Percentiles rank a stretch among this genome's conserved stretches.
Evolutionary conservation across 495 filamentous ascomycete genomes (phyloP).

Genomic region (Penicillium angulare): DNA sequence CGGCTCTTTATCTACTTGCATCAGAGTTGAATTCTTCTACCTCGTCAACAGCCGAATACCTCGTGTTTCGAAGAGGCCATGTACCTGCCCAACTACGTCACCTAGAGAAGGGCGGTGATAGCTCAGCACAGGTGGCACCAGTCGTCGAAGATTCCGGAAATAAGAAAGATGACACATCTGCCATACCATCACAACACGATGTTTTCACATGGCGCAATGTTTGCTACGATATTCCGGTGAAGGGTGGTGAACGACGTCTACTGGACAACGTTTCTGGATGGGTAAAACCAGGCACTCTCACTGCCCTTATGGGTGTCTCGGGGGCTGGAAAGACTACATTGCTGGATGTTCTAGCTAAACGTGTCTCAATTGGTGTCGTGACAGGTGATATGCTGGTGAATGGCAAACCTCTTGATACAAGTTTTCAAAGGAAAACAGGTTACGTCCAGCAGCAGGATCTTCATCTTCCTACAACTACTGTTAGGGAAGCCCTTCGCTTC

Average conservation of each 20-base stretch:
- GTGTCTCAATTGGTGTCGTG: constrained; percentile 52
- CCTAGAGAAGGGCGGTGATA: constrained; percentile 27
- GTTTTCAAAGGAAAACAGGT: constrained; percentile 87
- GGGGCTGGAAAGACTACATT: constrained; percentile 70
- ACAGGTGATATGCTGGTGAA: constrained; percentile 56
- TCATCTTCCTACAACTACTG: constrained; percentile 79
- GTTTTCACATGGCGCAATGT: constrained; percentile 77
- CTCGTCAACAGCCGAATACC: constrained; percentile 41
- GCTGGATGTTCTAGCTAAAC: constrained; percentile 58
- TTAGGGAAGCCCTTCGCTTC: constrained; percentile 79
- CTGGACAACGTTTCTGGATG: constrained; percentile 64
- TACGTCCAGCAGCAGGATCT: constrained; percentile 96
- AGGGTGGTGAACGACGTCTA: constrained; percentile 56
- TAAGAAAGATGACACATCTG: constrained; percentile 19
- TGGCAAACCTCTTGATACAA: constrained; percentile 58
- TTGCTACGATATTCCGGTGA: constrained; percentile 65
- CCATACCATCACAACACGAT: constrained; percentile 50
- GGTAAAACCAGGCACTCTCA: constrained; percentile 68
- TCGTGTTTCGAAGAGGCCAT: constrained; percentile 43
- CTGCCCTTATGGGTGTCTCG: constrained; percentile 61
- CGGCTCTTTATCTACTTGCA: constrained; percentile 43
- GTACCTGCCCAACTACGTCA: constrained; percentile 33
- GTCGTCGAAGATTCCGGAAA: constrained; percentile 18
- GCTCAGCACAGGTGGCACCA: constrained; percentile 14
- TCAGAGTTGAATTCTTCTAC: constrained; percentile 47